Percentiles rank a stretch among this genome's conserved stretches.
phyloP scores from a whole-genome alignment of 768 basidiomycete genomes.

The Mycena leptocephala region DNA sequence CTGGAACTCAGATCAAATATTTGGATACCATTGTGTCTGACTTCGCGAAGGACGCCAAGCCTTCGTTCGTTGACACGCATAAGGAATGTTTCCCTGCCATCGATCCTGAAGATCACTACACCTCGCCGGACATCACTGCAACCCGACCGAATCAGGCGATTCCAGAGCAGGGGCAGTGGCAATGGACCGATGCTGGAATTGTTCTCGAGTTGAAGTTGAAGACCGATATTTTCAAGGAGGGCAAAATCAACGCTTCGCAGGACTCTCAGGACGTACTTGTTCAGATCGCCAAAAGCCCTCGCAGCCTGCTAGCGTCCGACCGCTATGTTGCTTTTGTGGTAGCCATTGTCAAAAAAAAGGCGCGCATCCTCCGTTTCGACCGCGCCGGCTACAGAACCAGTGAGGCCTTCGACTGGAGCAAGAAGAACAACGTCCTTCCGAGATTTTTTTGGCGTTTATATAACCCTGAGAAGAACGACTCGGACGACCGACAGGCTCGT shows the following conservation, averaged over 20 bases:
- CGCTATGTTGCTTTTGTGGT: background rate
- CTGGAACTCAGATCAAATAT: background rate
- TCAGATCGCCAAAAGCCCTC: background rate
- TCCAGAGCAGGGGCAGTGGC: no score
- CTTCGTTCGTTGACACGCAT: background rate
- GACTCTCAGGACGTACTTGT: background rate
- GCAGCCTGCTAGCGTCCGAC: background rate
- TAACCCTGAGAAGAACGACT: background rate
- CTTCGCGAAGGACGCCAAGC: background rate
- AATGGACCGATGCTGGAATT: background rate
- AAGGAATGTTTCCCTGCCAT: background rate
- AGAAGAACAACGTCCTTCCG: background rate
- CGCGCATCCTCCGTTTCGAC: slow-evolving; percentile 15
- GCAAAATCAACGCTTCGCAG: background rate
- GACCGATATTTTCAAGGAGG: background rate
- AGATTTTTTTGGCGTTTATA: slow-evolving; percentile 13
- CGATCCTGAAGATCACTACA: background rate
- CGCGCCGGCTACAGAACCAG: slow-evolving; percentile 1
- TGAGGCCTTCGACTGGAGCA: background rate
- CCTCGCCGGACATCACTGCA: background rate
- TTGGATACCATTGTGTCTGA: background rate
- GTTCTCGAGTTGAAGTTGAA: slow-evolving; percentile 5
- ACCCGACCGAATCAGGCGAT: background rate
- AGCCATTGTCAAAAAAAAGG: background rate
- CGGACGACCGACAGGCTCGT: no score